Evolutionary conservation across 2,329 filamentous ascomycete genomes (phyloP), one percentile per base, ranked within the genome.

Genomic region (Parafenestella ontariensis): DNA sequence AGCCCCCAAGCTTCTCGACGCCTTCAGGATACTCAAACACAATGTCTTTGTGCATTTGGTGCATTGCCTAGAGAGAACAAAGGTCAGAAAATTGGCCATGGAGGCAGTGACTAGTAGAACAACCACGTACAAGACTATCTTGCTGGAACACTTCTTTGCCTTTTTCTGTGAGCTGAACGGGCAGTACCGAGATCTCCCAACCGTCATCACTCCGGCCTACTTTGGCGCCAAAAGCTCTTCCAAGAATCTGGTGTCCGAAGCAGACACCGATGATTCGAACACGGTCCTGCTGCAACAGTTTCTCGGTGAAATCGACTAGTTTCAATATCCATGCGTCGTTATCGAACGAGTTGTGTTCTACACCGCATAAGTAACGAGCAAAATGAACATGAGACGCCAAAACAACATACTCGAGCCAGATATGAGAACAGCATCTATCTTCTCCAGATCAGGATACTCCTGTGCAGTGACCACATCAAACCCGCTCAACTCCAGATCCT

Each of bases 241-340:
- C 91, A 39, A 95, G 78, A 66, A 96, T 92, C 78, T 96, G 91
- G 73, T 96, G 92, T 5, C 92, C 92, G 73, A 94, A 96, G 76
- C 92, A 96, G 15, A 95, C 83, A 10, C 91, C 92, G 15, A 96
- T 81, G n/a, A 93, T 76, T 31, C 86, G 84, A 7, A 95, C 84
- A 0, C 86, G 80, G 23, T 82, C 79, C 59, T 88, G 83, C 11
- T 81, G 79, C 29, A 91, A 80, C 3, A 89, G 80, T 60, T 82
- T 79, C 46, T 81, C 78, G 0, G 84, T 86, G 68, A 87, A 96
- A 1, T 87, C 85, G 17, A 92, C 87, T 1, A 96, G 82, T 48
- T 84, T 86, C 37, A 87, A 59, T 59, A 95, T 94, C 92, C 92
- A 96, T 0, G 87, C 84, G 46, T 86, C 82, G 64, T 88, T 79